These are phyloP conservation scores for Sequoiadendron giganteum DNA, from an alignment of 75 land plant genomes.

Conservation along the genomic window DNA sequence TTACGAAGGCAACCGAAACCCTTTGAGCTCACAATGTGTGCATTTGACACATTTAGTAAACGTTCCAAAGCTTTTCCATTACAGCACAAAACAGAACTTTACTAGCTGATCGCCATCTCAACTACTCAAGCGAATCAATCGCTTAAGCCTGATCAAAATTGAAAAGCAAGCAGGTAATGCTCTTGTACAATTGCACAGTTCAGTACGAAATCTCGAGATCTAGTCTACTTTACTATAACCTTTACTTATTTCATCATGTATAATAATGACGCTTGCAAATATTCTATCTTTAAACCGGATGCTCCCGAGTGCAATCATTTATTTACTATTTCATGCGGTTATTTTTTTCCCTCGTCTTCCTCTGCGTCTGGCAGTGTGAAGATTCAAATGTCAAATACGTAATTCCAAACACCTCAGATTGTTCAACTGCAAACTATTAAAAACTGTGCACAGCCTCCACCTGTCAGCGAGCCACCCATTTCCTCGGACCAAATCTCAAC, in stretches of 20 bases:
- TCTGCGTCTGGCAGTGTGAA: background rate
- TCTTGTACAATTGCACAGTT: background rate
- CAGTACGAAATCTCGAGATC: background rate
- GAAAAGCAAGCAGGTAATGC: background rate
- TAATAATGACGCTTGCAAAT: background rate
- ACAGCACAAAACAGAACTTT: background rate
- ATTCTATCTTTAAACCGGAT: background rate
- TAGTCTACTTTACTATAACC: background rate
- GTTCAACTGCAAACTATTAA: background rate
- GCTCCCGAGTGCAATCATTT: background rate
- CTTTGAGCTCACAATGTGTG: background rate
- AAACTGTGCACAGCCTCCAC: background rate
- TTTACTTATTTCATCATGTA: background rate
- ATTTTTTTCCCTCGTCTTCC: background rate
- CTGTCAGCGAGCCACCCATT: background rate
- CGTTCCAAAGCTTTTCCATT: background rate
- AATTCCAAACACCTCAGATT: background rate
- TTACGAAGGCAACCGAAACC: background rate
- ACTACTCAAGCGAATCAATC: background rate
- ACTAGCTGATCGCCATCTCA: background rate
- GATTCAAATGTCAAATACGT: background rate
- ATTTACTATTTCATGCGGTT: background rate
- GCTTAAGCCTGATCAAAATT: background rate
- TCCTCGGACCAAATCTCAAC: constrained; percentile 2
- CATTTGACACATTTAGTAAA: background rate